These are phyloP conservation scores for Citrus maxima DNA, from an alignment of 345 rosid genomes.

Conservation along the genomic window DNA sequence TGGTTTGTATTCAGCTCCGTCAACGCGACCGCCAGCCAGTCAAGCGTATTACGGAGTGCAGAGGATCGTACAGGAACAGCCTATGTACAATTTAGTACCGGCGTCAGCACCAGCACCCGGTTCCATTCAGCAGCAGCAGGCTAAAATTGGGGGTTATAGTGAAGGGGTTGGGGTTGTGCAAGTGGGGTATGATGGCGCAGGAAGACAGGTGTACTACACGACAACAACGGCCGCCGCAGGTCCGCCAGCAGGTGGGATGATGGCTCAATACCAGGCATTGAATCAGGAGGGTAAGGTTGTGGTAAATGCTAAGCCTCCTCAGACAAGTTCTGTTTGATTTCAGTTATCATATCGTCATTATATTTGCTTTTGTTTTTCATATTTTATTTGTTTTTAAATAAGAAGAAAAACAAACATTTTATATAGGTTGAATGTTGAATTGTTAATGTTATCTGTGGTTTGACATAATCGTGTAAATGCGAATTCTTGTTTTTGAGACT, in stretches of 20 bases:
- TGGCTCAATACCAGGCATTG: constrained; percentile 29
- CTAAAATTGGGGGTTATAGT: constrained; percentile 13
- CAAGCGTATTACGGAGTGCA: constrained; percentile 46
- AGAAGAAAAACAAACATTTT: constrained; percentile 11
- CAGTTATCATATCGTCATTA: background rate
- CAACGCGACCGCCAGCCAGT: constrained; percentile 30
- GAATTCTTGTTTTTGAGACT: background rate
- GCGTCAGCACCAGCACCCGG: constrained; percentile 9
- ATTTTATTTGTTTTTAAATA: background rate
- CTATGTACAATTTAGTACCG: constrained; percentile 26
- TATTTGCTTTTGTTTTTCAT: constrained; percentile 8
- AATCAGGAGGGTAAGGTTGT: constrained; percentile 48
- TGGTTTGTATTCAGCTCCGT: constrained; percentile 25
- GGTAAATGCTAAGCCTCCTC: constrained; percentile 23
- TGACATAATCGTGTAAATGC: background rate
- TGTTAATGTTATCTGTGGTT: constrained; percentile 1
- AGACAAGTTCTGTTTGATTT: constrained; percentile 28
- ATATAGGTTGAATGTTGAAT: constrained; percentile 6
- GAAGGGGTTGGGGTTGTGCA: constrained; percentile 36
- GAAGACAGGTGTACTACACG: constrained; percentile 52
- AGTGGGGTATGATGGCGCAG: constrained; percentile 44
- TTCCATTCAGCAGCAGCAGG: constrained; percentile 19
- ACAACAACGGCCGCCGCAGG: constrained; percentile 12
- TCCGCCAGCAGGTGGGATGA: constrained; percentile 14
- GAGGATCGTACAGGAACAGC: constrained; percentile 42